Evolutionary conservation across 768 basidiomycete genomes (phyloP).

Genomic region (Boletus subcaerulescens): DNA sequence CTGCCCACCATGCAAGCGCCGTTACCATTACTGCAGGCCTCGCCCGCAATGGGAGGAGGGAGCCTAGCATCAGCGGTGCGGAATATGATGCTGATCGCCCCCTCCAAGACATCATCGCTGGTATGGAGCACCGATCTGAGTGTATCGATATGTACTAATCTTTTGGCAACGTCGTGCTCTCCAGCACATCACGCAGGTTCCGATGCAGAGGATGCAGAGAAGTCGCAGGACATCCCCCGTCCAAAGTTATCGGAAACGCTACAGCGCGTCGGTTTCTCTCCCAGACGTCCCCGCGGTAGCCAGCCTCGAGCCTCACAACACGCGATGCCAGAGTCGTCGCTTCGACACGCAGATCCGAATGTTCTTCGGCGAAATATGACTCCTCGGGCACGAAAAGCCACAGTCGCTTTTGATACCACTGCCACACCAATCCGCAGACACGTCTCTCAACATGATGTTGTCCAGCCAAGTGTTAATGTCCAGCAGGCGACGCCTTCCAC

Average conservation of each 20-base stretch:
- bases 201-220: constrained; percentile 48
- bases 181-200: constrained; percentile 48
- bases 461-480: constrained; percentile 49
- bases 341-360: constrained; percentile 13
- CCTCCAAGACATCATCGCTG: constrained; percentile 66
- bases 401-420: constrained; percentile 28
- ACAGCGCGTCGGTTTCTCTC: constrained; percentile 66
- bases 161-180: constrained; percentile 29
- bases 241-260: constrained; percentile 72
- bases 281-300: constrained; percentile 64
- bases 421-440: constrained; percentile 27
- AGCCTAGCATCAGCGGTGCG: constrained; percentile 64
- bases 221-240: constrained; percentile 42
- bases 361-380: constrained; percentile 27
- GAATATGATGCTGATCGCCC: constrained; percentile 88
- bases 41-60: constrained; percentile 45
- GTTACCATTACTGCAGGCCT: constrained; percentile 85
- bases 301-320: constrained; percentile 27
- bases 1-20: constrained; percentile 86
- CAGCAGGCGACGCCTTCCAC: constrained; percentile 62
- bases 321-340: constrained; percentile 11
- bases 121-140: constrained; percentile 29
- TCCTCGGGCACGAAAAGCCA: constrained; percentile 32
- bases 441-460: constrained; percentile 14
- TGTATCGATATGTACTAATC: neutral